These are phyloP conservation scores for Erucastrum elatum DNA, from an alignment of 345 rosid genomes.

Conservation along the genomic window DNA sequence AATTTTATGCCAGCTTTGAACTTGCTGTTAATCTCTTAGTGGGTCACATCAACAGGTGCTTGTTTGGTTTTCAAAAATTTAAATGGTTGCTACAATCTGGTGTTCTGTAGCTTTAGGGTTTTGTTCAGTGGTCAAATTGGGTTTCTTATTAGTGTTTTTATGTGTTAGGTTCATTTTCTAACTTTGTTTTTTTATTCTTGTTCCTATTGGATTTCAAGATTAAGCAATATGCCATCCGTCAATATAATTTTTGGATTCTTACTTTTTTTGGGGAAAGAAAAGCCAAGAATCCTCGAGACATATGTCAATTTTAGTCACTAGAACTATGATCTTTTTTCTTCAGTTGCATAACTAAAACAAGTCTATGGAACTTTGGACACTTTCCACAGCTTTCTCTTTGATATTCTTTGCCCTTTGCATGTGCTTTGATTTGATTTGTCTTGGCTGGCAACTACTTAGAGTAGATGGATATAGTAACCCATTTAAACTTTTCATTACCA, in stretches of 20 bases:
- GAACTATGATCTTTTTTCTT: constrained; percentile 26
- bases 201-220: constrained; percentile 20
- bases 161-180: constrained; percentile 5
- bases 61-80: constrained; percentile 6
- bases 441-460: constrained; percentile 7
- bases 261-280: constrained; percentile 2
- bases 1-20: constrained; percentile 50
- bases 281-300: constrained; percentile 22
- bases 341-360: constrained; percentile 23
- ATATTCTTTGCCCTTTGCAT: constrained; percentile 25
- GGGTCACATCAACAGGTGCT: constrained; percentile 99
- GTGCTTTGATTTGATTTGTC: constrained; percentile 26
- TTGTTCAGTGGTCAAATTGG: constrained; percentile 49
- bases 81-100: constrained; percentile 40
- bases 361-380: constrained; percentile 19
- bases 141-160: constrained; percentile 23
- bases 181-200: not conserved
- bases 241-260: constrained; percentile 17
- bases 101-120: constrained; percentile 55
- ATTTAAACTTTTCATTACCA: constrained; percentile 12
- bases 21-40: constrained; percentile 75
- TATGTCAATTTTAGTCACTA: constrained; percentile 35
- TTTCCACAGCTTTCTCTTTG: constrained; percentile 28
- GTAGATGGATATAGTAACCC: not conserved
- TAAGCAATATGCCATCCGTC: constrained; percentile 33